Base-by-base conservation (phyloP, 2,329 filamentous ascomycete species). In the Botrytis elliptica region DNA sequence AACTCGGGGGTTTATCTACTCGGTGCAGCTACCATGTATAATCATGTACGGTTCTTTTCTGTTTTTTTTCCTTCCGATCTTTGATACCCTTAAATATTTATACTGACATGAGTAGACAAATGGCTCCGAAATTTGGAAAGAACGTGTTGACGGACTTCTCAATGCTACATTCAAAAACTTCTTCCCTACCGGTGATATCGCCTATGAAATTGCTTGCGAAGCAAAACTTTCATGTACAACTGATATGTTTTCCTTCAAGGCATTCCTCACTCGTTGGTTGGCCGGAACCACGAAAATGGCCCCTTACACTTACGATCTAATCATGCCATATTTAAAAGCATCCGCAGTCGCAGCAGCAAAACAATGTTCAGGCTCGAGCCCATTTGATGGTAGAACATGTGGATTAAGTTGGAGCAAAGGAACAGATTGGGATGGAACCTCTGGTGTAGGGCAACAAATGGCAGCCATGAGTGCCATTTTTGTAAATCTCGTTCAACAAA, bases 361-460 rank as follows among this genome's bases (percentile, higher is more conserved):
- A n/a, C 86, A 89, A 74, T 92, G 90, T 76, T 84, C 82, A 0
- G 90, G 89, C 38, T 88, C 22, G 77, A 79, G 38, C 89, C 89
- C 76, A 84, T 85, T 14, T 22, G 18, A 10, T 40, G 71, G 63
- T 68, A 85, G 85, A 49, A 86, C 89, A 85, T 91, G 89, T 77
- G 89, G 89, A 14, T 80, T 89, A 64, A 86, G 86, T 74, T 92
- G 90, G 89, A 86, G 85, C 62, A 85, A 86, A 73, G 76, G 76
- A 44, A 83, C 80, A 9, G 82, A 81, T 10, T 78, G 74, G 57
- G 89, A 92, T 80, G 88, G 88, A 44, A 85, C 84, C 2, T 86
- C 84, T 10, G 91, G 90, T 16, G 86, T 92, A 1, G 91, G 91
- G 6, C 90, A 92, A 81, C 90, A 93, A 82, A 93, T 93, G 91